Evolutionary conservation across 768 basidiomycete genomes (phyloP), one percentile per base, ranked within the genome.

Genomic region (Austroboletus eburneus): DNA sequence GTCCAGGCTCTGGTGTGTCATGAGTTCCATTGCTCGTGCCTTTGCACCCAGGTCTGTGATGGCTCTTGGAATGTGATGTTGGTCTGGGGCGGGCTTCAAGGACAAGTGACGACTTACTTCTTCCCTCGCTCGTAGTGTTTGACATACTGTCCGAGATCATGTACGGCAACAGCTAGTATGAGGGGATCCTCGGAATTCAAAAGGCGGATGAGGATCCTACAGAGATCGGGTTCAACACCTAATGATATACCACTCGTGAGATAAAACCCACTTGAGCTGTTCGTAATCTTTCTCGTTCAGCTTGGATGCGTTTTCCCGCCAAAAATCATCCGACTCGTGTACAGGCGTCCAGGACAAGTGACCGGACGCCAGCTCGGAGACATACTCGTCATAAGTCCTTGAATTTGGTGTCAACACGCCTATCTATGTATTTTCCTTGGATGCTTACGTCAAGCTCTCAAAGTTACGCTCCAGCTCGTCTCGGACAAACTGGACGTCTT

Each of bases 361-460:
- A 2, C 94, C 93, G 5, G 88, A 90, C 16, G 81, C 72, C 24
- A 99, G 71, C 64, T 98, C 95, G 0, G 91, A 93, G 10, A 78
- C 80, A 61, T 97, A 99, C 67, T 97, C 94, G 62, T 98, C 96
- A 63, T 89, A 99, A 1, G 92, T 99, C 48, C 93, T 97, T 39
- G 36, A 33, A 9, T 17, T n/a, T 14, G 20, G 16, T 17, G 20
- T 59, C 30, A 58, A 38, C 12, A 43, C 24, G 25, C 18, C 33
- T 18, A 25, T 24, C 18, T 36, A 9, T 4, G 12, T 2, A 13
- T 24, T 21, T 17, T 21, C 21, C 2, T 4, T 2, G 7, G 39
- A 16, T 33, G 69, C 86, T 47, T 58, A 96, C 93, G 91, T 96
- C 54, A 98, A 67, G 45, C 89, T 93, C 59, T 94, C 83, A 67